phyloP scores from a whole-genome alignment of 345 rosid species.

The Schrenkiella parvula region DNA sequence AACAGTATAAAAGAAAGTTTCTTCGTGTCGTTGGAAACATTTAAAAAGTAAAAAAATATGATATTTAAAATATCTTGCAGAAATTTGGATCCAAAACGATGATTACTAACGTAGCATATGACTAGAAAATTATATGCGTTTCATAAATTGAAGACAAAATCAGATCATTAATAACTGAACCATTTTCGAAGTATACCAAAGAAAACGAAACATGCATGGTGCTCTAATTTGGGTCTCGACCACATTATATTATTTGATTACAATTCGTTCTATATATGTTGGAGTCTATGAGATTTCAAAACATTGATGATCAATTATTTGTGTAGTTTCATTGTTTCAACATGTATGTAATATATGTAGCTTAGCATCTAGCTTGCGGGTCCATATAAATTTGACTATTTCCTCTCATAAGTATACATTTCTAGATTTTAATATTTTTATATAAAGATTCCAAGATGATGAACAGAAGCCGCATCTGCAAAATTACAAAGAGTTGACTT shows the following conservation, averaged over 20 bases:
- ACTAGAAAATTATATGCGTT: background rate
- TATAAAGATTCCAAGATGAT: background rate
- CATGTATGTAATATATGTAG: background rate
- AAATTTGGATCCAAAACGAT: background rate
- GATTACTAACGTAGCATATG: background rate
- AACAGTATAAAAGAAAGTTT: background rate
- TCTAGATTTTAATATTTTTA: background rate
- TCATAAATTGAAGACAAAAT: background rate
- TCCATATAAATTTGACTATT: background rate
- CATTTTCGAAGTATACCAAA: background rate
- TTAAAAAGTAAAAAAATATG: background rate
- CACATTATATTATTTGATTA: no score
- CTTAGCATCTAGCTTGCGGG: background rate
- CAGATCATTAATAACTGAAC: background rate
- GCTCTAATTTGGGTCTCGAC: background rate
- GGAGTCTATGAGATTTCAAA: background rate
- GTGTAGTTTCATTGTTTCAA: background rate
- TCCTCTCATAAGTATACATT: background rate
- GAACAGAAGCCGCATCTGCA: background rate
- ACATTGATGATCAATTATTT: background rate
- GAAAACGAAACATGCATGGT: background rate
- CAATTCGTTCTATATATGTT: background rate
- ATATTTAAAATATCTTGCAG: background rate
- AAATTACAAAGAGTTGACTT: background rate
- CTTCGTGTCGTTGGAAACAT: background rate